Conservation (phyloP, 345 rosid species). For the Psidium friedrichsthalianum region DNA sequence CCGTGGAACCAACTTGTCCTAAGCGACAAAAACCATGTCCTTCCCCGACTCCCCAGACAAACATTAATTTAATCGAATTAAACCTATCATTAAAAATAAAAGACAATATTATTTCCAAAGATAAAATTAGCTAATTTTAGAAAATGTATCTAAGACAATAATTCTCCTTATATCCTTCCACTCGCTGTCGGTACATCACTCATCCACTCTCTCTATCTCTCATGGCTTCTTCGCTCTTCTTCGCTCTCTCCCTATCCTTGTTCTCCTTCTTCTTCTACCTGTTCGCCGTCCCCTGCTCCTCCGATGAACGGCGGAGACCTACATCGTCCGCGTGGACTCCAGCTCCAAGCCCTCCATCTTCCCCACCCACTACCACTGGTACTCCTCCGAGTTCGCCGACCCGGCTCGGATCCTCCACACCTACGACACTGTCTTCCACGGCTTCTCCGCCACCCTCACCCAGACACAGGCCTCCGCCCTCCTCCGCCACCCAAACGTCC, state of each 20-base stretch:
- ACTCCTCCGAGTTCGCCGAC: slow-evolving; percentile 55
- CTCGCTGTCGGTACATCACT: slow-evolving; percentile 5
- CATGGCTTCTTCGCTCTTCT: neutral
- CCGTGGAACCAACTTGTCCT: neutral
- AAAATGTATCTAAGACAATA: neutral
- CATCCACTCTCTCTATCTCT: neutral
- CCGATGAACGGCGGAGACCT: slow-evolving; percentile 35
- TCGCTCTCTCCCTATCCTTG: slow-evolving; percentile 1
- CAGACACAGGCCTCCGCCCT: slow-evolving; percentile 33
- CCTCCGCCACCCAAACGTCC: slow-evolving; percentile 49
- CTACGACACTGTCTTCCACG: slow-evolving; percentile 89
- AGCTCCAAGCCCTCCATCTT: slow-evolving; percentile 67
- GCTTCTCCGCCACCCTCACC: slow-evolving; percentile 65
- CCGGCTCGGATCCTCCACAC: slow-evolving; percentile 55
- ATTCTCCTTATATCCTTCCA: slow-evolving; percentile 2
- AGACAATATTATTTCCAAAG: neutral
- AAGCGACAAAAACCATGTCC: slow-evolving; percentile 3
- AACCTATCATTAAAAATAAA: neutral
- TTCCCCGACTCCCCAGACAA: neutral
- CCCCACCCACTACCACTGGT: slow-evolving; percentile 85
- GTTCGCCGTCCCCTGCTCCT: slow-evolving; percentile 8
- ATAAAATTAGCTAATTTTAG: neutral
- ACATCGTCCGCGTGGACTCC: slow-evolving; percentile 61
- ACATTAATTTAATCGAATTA: neutral
- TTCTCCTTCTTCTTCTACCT: neutral